Conservation (phyloP, 306 rosid genomes). For the Crotalaria pallida region DNA sequence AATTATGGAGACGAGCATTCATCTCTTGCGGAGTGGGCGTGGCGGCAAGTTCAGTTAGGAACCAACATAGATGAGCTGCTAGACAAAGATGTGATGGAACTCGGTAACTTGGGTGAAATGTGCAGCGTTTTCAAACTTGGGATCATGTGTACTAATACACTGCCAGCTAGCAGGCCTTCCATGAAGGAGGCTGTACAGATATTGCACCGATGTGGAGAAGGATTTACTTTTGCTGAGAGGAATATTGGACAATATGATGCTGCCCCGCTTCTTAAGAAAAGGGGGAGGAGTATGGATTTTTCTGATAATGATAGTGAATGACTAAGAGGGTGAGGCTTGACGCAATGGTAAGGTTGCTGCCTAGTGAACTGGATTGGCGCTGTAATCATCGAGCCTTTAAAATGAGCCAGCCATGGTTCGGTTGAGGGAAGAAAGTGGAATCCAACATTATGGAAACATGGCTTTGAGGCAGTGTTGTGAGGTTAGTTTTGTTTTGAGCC, state of each 20-base stretch:
- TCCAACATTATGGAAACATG: not conserved
- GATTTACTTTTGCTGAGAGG: not conserved
- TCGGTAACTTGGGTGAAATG: slow-evolving; percentile 45
- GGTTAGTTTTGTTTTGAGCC: not conserved
- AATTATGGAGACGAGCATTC: slow-evolving; percentile 50
- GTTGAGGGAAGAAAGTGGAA: not conserved
- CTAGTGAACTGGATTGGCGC: not conserved
- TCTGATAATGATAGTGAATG: not conserved
- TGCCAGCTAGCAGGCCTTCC: slow-evolving; percentile 29
- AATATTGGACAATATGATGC: not conserved
- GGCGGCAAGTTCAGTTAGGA: slow-evolving; percentile 36
- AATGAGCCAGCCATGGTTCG: not conserved
- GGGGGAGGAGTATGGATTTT: not conserved
- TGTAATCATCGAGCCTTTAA: not conserved
- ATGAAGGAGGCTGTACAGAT: slow-evolving; percentile 5
- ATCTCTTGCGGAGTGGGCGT: slow-evolving; percentile 68
- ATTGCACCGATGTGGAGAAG: slow-evolving; percentile 19
- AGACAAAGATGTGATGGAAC: slow-evolving; percentile 54
- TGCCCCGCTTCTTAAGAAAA: slow-evolving; percentile 38
- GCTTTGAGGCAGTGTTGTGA: not conserved
- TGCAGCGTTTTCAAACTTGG: slow-evolving; percentile 58
- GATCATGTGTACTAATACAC: slow-evolving; percentile 41
- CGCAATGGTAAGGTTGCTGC: too few relatives aligned
- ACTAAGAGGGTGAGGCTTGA: too few relatives aligned
- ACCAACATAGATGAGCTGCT: slow-evolving; percentile 37